Conservation (phyloP, 108 stramenopile species). For the Nannochloropsis gaditana region DNA sequence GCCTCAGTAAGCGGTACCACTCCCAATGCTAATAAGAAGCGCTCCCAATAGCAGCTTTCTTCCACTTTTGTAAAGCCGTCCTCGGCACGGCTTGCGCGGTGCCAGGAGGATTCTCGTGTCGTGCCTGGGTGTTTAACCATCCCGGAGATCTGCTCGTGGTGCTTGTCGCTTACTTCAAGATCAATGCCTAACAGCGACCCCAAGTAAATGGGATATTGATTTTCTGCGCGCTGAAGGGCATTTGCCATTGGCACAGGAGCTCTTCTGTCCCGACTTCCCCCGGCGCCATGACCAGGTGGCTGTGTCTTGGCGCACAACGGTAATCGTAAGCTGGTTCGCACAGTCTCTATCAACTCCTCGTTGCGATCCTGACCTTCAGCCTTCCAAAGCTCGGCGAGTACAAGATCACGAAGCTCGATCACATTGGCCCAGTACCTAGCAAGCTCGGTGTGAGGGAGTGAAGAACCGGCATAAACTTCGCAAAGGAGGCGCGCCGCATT, state of each 20-base stretch:
- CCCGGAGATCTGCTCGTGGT: not conserved
- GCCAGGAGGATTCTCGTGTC: not conserved
- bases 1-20: not conserved
- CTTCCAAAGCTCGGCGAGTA: slow-evolving; percentile 3
- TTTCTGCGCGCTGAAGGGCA: not conserved
- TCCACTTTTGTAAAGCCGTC: not conserved
- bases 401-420: not conserved
- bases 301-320: not conserved
- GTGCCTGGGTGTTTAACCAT: slow-evolving; percentile 9
- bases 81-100: not conserved
- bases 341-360: not conserved
- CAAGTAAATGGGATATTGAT: not conserved
- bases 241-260: not conserved
- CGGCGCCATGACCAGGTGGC: not conserved
- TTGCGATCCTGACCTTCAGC: not conserved
- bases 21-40: not conserved
- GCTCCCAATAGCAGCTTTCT: not conserved
- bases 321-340: not conserved
- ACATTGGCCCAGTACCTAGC: not conserved
- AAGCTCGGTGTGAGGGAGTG: not conserved
- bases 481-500: not conserved
- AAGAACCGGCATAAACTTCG: not conserved
- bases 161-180: not conserved
- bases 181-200: not conserved
- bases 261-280: not conserved